Conservation (phyloP, 805 yeast genomes). For the Wickerhamiella hasegawae region DNA sequence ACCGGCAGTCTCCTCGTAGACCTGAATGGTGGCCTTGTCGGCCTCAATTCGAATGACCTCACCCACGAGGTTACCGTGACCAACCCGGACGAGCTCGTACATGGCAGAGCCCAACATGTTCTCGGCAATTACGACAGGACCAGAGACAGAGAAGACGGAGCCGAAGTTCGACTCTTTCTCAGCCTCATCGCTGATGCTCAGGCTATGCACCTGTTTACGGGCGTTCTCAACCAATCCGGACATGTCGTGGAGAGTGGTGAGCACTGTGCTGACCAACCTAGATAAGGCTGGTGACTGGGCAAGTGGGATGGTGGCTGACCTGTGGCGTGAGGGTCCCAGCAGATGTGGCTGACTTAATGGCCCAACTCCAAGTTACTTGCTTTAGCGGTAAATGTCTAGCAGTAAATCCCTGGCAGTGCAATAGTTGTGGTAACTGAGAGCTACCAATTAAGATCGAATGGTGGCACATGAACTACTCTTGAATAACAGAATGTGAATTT, state of each 20-base stretch:
- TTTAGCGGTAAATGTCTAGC: too few relatives aligned
- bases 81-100: constrained; percentile 97
- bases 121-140: constrained; percentile 96
- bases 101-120: constrained; percentile 99
- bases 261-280: not conserved
- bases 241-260: not conserved
- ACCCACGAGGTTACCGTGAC: constrained; percentile 93
- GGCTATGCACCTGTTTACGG: constrained; percentile 78
- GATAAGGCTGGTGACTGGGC: not conserved
- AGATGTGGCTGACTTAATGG: too few relatives aligned
- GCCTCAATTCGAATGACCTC: constrained; percentile 95
- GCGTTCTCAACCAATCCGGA: constrained; percentile 59
- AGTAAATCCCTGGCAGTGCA: too few relatives aligned
- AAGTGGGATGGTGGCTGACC: not conserved
- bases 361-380: too few relatives aligned
- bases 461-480: too few relatives aligned
- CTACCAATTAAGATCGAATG: too few relatives aligned
- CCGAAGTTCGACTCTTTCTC: constrained; percentile 60
- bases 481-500: too few relatives aligned
- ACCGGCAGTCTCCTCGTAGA: constrained; percentile 98
- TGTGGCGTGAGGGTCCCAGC: not conserved
- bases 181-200: constrained; percentile 54
- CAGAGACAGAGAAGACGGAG: constrained; percentile 80
- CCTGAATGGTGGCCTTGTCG: constrained; percentile 97
- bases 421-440: too few relatives aligned